Percentiles rank a stretch among this genome's conserved stretches.
These are phyloP conservation scores for Bisporella sp. DNA, from an alignment of 2,329 filamentous ascomycete species.

Conservation along the genomic window DNA sequence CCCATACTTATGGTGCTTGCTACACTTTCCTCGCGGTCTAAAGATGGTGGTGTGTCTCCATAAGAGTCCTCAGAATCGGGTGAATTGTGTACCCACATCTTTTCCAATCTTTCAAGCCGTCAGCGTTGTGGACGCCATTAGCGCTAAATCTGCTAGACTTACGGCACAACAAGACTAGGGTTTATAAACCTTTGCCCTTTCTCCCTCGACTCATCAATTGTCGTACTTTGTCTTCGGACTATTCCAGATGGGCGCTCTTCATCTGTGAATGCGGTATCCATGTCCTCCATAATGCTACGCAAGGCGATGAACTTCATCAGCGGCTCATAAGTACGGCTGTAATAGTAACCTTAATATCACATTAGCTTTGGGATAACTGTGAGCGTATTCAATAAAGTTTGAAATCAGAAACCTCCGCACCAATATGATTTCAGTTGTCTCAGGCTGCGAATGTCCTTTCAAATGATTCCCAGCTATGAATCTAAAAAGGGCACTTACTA, in stretches of 20 bases:
- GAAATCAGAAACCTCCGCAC: too few species aligned
- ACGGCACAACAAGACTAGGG: slow-evolving; percentile 64
- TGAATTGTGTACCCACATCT: slow-evolving; percentile 54
- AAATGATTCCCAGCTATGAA: not conserved
- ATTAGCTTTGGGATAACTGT: too few species aligned
- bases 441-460: too few species aligned
- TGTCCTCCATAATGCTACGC: slow-evolving; percentile 66
- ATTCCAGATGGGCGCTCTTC: slow-evolving; percentile 24
- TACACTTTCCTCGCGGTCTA: slow-evolving; percentile 29
- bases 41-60: not conserved
- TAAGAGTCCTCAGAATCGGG: not conserved
- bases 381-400: too few species aligned
- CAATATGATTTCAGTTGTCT: too few species aligned
- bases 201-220: slow-evolving; percentile 66
- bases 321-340: slow-evolving; percentile 73
- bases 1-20: slow-evolving; percentile 41
- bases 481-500: slow-evolving; percentile 33
- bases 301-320: slow-evolving; percentile 90
- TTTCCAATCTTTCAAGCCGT: slow-evolving; percentile 45
- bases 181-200: slow-evolving; percentile 67
- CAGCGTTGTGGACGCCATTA: slow-evolving; percentile 1
- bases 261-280: slow-evolving; percentile 37
- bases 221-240: slow-evolving; percentile 37
- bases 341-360: slow-evolving; percentile 50
- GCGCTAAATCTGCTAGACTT: slow-evolving; percentile 30